Conservation (phyloP, 257 asterid species). For the Gentiana macrophylla region DNA sequence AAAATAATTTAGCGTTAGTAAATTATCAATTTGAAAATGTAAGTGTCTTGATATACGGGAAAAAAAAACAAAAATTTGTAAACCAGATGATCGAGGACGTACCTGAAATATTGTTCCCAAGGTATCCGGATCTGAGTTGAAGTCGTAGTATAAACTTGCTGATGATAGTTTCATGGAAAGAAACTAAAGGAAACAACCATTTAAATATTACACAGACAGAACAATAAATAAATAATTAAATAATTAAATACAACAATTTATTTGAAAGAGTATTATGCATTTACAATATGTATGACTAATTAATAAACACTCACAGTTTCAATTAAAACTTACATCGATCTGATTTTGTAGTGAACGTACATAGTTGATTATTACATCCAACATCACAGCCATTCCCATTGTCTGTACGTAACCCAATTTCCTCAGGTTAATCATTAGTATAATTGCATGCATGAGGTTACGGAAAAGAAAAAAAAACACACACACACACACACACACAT, state of each 20-base stretch:
- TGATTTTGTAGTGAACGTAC: constrained; percentile 90
- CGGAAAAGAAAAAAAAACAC: too few relatives aligned
- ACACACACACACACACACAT: too few relatives aligned
- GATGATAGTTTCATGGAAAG: constrained; percentile 95
- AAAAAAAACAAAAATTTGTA: too few relatives aligned
- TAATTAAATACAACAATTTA: too few relatives aligned
- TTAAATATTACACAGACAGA: background rate
- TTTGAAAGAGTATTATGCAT: too few relatives aligned
- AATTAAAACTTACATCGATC: constrained; percentile 52
- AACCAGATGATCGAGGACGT: background rate
- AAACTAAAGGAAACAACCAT: constrained; percentile 29
- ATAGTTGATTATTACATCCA: constrained; percentile 82
- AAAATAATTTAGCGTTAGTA: too few relatives aligned
- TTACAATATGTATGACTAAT: too few relatives aligned
- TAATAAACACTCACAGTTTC: too few relatives aligned
- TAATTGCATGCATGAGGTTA: background rate
- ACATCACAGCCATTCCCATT: constrained; percentile 98
- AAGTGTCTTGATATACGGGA: too few relatives aligned
- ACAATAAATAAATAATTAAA: too few relatives aligned
- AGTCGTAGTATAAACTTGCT: constrained; percentile 82
- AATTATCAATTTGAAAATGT: too few relatives aligned
- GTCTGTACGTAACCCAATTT: constrained; percentile 37
- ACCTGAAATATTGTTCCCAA: constrained; percentile 50
- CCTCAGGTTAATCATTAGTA: too few relatives aligned
- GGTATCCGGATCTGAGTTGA: constrained; percentile 78